Percentiles rank a stretch among this genome's conserved stretches.
phyloP scores from a whole-genome alignment of 2,329 filamentous ascomycete species.

The Ceratocystis cubensis region DNA sequence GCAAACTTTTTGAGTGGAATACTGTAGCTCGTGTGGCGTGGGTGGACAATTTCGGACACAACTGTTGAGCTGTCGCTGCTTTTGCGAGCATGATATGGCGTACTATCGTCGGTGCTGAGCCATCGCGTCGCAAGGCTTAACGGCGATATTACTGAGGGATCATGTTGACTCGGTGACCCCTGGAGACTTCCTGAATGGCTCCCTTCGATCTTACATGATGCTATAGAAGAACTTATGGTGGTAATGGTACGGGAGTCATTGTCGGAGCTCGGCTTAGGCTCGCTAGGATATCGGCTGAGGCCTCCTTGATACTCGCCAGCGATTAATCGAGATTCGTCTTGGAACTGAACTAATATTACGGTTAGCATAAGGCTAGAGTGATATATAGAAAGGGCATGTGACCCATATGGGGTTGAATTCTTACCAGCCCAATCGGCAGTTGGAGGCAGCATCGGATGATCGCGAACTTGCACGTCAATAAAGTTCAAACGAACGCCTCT shows the following conservation, averaged over 20 bases:
- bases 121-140: constrained; percentile 17
- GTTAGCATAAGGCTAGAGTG: constrained; percentile 10
- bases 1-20: constrained; percentile 6
- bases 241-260: constrained; percentile 27
- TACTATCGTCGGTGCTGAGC: constrained; percentile 13
- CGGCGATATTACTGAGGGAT: constrained; percentile 10
- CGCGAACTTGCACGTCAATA: constrained; percentile 66
- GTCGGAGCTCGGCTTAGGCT: constrained; percentile 21
- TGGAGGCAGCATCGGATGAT: constrained; percentile 49
- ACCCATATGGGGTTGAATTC: constrained; percentile 19
- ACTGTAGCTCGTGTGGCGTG: constrained; percentile 5
- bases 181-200: constrained; percentile 9
- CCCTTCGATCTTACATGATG: constrained; percentile 5
- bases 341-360: constrained; percentile 50
- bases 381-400: constrained; percentile 16
- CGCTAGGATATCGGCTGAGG: constrained; percentile 52
- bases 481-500: constrained; percentile 82
- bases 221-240: constrained; percentile 20
- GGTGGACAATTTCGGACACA: not conserved
- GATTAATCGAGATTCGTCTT: constrained; percentile 80
- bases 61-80: not conserved
- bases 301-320: constrained; percentile 84
- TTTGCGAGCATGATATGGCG: constrained; percentile 4
- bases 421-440: constrained; percentile 53
- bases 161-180: constrained; percentile 15